Evolutionary conservation across 176 grass and related monocot genomes (phyloP), one percentile per base, ranked within the genome.

Genomic region (Miscanthus lutarioriparius): DNA sequence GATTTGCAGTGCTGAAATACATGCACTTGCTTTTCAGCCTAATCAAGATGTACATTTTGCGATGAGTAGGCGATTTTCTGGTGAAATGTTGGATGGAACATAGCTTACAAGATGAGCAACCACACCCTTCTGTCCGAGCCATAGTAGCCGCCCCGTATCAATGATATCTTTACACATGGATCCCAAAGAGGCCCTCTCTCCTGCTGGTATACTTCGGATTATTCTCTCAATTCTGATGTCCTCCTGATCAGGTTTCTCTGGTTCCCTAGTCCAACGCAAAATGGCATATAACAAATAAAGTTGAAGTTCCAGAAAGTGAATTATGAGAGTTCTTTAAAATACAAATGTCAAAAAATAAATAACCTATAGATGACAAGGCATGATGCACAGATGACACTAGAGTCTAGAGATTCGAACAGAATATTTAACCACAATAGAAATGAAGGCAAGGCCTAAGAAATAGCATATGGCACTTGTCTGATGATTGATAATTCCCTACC

Each of bases 151-250:
- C 1, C 89, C 87, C 0, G 74, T 87, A 51, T 95, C 93, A 20
- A 95, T 94, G 48, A 95, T 92, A 85, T 98, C 91, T 88, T 95
- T 98, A 73, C 96, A 98, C 86, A 94, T 85, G 70, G 90, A 94
- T 43, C 93, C 93, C 7, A 98, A 69, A 36, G 40, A 15, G 33
- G 85, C 48, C 78, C 93, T 91, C 51, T 95, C 91, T 26, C 45
- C 54, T 41, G 83, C 49, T 3, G 89, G 82, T 38, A 95, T 93
- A 81, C 58, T 48, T 72, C 87, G 82, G 70, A 95, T 93, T 35
- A 86, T 69, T 80, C 77, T 84, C 30, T 87, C 92, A 5, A 92
- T 80, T 49, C 87, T 89, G 8, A 38, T 33, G 3, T 15, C 17
- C 37, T 87, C 80, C 8, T 12, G 43, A 73, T 87, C 85, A 63